Percentiles rank a stretch among this genome's conserved stretches.
phyloP scores from a whole-genome alignment of 768 basidiomycete genomes.

The Amanita fuliginea region DNA sequence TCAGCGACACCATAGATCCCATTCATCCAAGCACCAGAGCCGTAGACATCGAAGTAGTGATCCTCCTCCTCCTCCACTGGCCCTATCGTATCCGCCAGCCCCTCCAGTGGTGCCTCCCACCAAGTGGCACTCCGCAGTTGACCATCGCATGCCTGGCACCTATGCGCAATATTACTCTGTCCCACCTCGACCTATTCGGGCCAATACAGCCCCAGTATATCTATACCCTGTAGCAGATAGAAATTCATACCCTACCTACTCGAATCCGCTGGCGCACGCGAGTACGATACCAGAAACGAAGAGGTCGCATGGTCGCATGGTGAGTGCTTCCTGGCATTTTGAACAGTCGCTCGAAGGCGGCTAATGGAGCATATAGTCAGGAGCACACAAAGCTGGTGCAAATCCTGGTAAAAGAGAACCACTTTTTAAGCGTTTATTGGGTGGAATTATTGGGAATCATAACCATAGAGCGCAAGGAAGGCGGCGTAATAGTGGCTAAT shows the following conservation, averaged over 20 bases:
- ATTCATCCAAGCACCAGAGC: neutral
- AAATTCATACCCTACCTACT: neutral
- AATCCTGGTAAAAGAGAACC: neutral
- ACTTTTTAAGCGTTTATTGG: constrained; percentile 1
- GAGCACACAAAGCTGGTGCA: neutral
- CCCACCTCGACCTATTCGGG: neutral
- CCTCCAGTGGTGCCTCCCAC: neutral
- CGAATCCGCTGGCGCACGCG: neutral
- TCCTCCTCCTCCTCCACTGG: neutral
- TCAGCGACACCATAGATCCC: neutral
- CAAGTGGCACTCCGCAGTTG: neutral
- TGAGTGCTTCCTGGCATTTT: neutral
- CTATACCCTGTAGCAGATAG: neutral
- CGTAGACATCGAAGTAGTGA: neutral
- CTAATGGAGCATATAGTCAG: neutral
- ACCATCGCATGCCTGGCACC: neutral
- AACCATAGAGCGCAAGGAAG: neutral
- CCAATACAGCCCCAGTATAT: neutral
- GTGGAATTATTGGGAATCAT: neutral
- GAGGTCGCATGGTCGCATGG: neutral
- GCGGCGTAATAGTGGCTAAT: neutral
- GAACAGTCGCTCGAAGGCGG: neutral
- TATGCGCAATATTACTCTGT: neutral
- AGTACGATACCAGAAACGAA: neutral
- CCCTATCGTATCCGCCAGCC: neutral